These are phyloP conservation scores for Fusarium ambrosium DNA, from an alignment of 2,329 filamentous ascomycete species.

Conservation along the genomic window DNA sequence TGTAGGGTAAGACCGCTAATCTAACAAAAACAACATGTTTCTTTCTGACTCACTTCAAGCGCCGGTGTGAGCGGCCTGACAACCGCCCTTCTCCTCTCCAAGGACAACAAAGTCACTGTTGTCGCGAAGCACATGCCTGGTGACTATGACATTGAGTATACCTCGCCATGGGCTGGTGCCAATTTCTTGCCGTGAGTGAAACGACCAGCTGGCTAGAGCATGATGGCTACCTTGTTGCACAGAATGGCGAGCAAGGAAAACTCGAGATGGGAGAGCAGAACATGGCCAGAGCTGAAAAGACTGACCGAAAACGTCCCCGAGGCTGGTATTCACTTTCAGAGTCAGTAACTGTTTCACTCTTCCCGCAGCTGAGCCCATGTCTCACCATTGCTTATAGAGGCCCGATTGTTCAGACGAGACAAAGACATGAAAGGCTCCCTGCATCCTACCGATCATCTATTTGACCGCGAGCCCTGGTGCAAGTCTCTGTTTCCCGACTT, in stretches of 20 bases:
- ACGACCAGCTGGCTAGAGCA: background rate
- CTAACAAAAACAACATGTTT: background rate
- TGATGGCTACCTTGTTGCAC: background rate
- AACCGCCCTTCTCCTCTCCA: constrained; percentile 52
- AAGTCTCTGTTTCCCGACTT: background rate
- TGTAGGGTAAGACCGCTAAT: background rate
- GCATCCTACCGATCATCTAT: background rate
- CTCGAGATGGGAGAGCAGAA: background rate
- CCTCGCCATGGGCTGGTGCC: constrained; percentile 11
- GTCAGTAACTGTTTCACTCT: background rate
- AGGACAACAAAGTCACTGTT: background rate
- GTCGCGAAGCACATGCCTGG: constrained; percentile 16
- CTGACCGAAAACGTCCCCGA: background rate
- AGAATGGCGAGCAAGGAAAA: background rate
- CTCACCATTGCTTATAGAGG: background rate
- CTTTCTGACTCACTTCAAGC: constrained; percentile 35
- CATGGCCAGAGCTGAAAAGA: background rate
- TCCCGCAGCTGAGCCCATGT: background rate
- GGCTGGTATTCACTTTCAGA: background rate
- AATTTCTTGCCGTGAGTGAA: constrained; percentile 70
- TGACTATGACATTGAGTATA: constrained; percentile 10
- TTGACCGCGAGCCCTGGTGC: background rate
- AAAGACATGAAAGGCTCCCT: background rate
- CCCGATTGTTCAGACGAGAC: background rate
- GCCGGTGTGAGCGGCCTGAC: constrained; percentile 65